Evolutionary conservation across 169 alveolate genomes (phyloP), one percentile per base, ranked within the genome.

Genomic region (Blepharisma undulans): DNA sequence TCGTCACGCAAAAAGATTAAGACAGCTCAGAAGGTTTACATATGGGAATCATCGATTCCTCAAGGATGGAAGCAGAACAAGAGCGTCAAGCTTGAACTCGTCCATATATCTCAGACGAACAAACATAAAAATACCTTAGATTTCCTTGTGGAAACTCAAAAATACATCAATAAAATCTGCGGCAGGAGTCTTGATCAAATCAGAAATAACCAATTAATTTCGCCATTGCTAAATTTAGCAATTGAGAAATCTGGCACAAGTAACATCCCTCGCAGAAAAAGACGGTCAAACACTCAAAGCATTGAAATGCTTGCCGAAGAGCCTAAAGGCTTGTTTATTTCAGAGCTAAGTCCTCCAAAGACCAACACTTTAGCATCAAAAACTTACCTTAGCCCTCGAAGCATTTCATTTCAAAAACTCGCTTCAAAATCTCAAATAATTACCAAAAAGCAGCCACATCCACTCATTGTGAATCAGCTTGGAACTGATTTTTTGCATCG

Each of bases 111-210:
- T 4, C 25, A 29, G 61, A 79, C 34, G 12, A 30, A 27, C 34
- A 79, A 22, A 29, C 7, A 27, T 33, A 79, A 32, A 79, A 79
- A 79, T 33, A 79, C 87, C 30, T 4, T 79, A 33, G 61, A 79
- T 21, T 79, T 79, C 61, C 25, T 79, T 29, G 87, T n/a, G 25
- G 87, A 79, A 32, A 79, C 87, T 79, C 87, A 79, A 79, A 79
- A 79, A 72, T 79, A 79, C 61, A 79, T 79, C 36, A 33, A 79
- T 79, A 27, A 32, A 30, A 79, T 79, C 34, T 25, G 80, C 12
- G 66, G 66, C 66, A 48, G 66, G 14, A 48, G 66, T 48, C 66
- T 48, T 48, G 66, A 48, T 5, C 66, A 48, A 48, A 48, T 48
- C 66, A 48, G 66, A 48, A 48, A 5, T 48, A 48, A 48, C 14